Evolutionary conservation across 2,329 filamentous ascomycete genomes (phyloP).

Genomic region (Fusarium incarnatum): DNA sequence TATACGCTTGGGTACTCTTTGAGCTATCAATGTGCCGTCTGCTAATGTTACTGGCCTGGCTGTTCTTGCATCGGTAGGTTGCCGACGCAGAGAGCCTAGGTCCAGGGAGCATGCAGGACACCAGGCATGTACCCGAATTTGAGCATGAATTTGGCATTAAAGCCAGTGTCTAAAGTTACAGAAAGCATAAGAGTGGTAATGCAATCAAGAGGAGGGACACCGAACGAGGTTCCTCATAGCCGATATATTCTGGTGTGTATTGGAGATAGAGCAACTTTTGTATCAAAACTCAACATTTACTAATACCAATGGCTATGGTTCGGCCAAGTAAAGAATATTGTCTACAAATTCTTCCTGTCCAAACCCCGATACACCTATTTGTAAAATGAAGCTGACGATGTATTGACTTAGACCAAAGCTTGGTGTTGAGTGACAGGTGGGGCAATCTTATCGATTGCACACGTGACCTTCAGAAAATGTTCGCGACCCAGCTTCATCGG

Average conservation of each 20-base stretch:
- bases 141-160: not conserved
- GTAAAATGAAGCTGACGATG: conserved; percentile 20
- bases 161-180: rapidly evolving
- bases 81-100: not conserved
- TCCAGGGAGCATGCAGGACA: not conserved
- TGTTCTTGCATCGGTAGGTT: not conserved
- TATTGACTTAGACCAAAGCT: not conserved
- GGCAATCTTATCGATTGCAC: conserved; percentile 30
- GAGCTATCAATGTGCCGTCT: not conserved
- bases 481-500: conserved; percentile 41
- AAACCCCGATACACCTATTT: not conserved
- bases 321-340: not conserved
- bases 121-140: not conserved
- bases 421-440: conserved; percentile 39
- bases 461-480: conserved; percentile 53
- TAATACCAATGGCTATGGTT: no score
- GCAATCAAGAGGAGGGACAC: not conserved
- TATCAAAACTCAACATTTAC: no score
- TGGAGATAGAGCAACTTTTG: not conserved
- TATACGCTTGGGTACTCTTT: not conserved
- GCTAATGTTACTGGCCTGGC: not conserved
- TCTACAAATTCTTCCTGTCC: not conserved
- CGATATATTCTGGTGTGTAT: not conserved
- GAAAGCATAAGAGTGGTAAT: not conserved
- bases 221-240: not conserved